These are phyloP conservation scores for Ceratobasidium sp. DNA, from an alignment of 1,284 basidiomycete genomes.

Conservation along the genomic window DNA sequence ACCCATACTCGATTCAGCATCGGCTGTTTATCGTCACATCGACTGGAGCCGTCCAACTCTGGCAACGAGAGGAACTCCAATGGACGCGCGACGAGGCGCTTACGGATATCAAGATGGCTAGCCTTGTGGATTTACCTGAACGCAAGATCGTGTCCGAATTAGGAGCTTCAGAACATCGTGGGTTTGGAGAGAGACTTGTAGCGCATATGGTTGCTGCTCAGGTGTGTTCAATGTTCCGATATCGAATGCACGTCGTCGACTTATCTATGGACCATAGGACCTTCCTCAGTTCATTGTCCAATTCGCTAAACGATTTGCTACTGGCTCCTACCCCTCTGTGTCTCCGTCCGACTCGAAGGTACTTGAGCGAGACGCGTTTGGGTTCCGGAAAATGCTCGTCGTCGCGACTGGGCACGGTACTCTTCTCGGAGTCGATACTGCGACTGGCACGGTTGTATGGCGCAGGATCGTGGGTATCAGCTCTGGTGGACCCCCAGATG, in stretches of 20 bases:
- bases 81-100: conserved; percentile 90
- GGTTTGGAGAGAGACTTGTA: conserved; percentile 61
- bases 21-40: conserved; percentile 73
- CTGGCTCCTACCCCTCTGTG: conserved; percentile 69
- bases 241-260: neutral
- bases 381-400: conserved; percentile 86
- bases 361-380: conserved; percentile 74
- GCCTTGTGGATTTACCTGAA: conserved; percentile 84
- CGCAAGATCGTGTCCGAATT: conserved; percentile 57
- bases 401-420: conserved; percentile 77
- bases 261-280: conserved; percentile 54
- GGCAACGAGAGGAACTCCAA: conserved; percentile 66
- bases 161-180: conserved; percentile 58
- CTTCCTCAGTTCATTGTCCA: conserved; percentile 73
- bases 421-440: conserved; percentile 82
- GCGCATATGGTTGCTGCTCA: conserved; percentile 71
- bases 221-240: conserved; percentile 53
- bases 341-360: conserved; percentile 51
- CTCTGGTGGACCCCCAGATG: conserved; percentile 55
- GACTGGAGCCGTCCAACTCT: conserved; percentile 80
- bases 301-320: conserved; percentile 76
- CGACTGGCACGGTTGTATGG: conserved; percentile 80
- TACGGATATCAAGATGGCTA: conserved; percentile 66
- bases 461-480: conserved; percentile 57
- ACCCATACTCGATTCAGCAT: conserved; percentile 55